Evolutionary conservation across 1,284 basidiomycete species (phyloP).

Genomic region (Papiliotrema nemorosa): DNA sequence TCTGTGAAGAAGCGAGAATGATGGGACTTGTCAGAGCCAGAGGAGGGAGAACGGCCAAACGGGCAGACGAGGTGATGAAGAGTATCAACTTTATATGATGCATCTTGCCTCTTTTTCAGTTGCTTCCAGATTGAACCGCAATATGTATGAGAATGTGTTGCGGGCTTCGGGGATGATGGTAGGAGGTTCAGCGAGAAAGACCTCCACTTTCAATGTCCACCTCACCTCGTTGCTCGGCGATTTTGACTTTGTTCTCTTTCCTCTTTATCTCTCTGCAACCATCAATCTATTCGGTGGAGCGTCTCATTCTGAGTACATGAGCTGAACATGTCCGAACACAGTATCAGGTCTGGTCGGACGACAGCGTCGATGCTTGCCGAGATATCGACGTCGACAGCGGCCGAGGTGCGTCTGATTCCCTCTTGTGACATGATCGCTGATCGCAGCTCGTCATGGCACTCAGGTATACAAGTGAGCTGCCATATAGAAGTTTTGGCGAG

Average conservation of each 20-base stretch:
- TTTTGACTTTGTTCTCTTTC: not conserved
- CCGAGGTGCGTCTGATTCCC: slow-evolving; percentile 25
- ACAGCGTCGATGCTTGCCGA: slow-evolving; percentile 25
- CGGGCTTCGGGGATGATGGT: too few species aligned
- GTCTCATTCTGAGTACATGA: too few species aligned
- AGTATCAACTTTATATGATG: slow-evolving; percentile 27
- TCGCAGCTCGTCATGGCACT: slow-evolving; percentile 27
- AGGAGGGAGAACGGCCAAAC: slow-evolving; percentile 21
- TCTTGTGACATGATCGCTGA: not conserved
- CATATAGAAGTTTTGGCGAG: too few species aligned
- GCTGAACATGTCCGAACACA: not conserved
- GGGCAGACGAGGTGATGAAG: slow-evolving; percentile 43
- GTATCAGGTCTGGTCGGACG: not conserved
- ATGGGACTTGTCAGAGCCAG: slow-evolving; percentile 38
- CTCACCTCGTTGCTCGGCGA: not conserved
- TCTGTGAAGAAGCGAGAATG: slow-evolving; percentile 44
- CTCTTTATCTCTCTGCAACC: not conserved
- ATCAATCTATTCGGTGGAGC: not conserved
- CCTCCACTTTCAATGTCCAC: slow-evolving; percentile 9
- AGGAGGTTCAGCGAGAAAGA: too few species aligned
- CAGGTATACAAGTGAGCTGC: slow-evolving; percentile 35
- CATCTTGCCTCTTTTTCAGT: too few species aligned
- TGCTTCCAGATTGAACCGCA: too few species aligned
- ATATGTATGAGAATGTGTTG: too few species aligned
- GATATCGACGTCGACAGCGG: slow-evolving; percentile 28